Evolutionary conservation across 441 rosid genomes (phyloP).

Genomic region (Bocquillonia castaneifolia): DNA sequence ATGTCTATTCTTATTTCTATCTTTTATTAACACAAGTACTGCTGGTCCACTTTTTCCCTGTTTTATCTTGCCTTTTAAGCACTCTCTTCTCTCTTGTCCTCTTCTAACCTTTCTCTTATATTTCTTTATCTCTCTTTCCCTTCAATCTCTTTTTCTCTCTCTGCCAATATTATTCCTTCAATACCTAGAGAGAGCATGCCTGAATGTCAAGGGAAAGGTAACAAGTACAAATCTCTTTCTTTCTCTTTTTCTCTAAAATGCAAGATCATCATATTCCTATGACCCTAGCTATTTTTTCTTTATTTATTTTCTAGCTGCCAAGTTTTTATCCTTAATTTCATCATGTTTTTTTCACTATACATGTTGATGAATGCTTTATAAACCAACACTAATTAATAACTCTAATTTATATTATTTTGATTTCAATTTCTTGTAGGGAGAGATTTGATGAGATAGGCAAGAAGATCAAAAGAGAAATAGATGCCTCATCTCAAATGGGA

Average conservation of each 20-base stretch:
- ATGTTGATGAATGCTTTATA: background rate
- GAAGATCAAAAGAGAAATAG: constrained; percentile 79
- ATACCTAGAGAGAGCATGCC: constrained; percentile 60
- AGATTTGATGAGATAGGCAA: constrained; percentile 83
- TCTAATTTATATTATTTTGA: background rate
- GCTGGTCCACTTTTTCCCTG: constrained; percentile 29
- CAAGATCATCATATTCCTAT: background rate
- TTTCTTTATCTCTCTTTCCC: constrained; percentile 20
- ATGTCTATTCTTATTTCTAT: constrained; percentile 17
- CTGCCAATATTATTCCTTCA: constrained; percentile 9
- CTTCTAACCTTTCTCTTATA: constrained; percentile 27
- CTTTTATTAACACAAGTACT: constrained; percentile 9
- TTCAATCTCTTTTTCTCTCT: constrained; percentile 20
- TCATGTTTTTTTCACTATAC: background rate
- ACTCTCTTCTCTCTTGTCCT: constrained; percentile 37
- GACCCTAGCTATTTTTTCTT: background rate
- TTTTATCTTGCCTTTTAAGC: constrained; percentile 79
- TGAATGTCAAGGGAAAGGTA: constrained; percentile 98
- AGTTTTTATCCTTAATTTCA: background rate
- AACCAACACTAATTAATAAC: constrained; percentile 8
- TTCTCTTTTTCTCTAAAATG: background rate
- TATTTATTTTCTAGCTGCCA: background rate
- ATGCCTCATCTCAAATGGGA: constrained; percentile 55
- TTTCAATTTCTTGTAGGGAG: constrained; percentile 40
- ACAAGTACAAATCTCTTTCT: constrained; percentile 19